A percentile compares a stretch with the other conserved stretches of the same genome.
Conservation (phyloP, 345 rosid genomes). For the Aquilaria sinensis region DNA sequence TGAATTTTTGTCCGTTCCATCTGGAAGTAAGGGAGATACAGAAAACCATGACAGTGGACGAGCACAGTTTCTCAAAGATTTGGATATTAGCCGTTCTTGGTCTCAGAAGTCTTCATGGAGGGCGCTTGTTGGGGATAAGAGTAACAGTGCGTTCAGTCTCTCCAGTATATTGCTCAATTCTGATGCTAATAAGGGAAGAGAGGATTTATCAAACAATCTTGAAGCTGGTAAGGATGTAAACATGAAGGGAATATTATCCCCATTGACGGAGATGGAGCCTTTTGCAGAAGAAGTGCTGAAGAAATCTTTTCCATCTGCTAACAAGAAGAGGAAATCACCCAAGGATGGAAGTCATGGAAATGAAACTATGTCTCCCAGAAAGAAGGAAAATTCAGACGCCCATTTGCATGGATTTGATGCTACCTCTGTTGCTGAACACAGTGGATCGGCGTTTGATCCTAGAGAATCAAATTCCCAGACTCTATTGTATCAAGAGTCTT, state of each 20-base stretch:
- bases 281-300: not conserved
- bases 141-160: constrained; percentile 32
- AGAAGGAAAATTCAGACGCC: constrained; percentile 9
- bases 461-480: constrained; percentile 14
- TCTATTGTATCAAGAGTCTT: not conserved
- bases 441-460: constrained; percentile 15
- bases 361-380: constrained; percentile 16
- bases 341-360: constrained; percentile 9
- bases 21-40: constrained; percentile 22
- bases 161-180: constrained; percentile 29
- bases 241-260: too few relatives aligned
- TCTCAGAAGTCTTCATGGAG: constrained; percentile 80
- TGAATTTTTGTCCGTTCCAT: constrained; percentile 20
- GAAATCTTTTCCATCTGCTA: not conserved
- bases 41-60: constrained; percentile 13
- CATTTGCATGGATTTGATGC: too few relatives aligned
- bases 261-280: not conserved
- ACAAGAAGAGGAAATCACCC: constrained; percentile 9
- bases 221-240: not conserved
- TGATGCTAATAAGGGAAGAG: constrained; percentile 24
- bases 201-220: constrained; percentile 9
- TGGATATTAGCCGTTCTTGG: constrained; percentile 32
- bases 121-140: constrained; percentile 47
- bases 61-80: constrained; percentile 11
- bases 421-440: constrained; percentile 1